Base-by-base conservation (phyloP, 2,329 filamentous ascomycete genomes). In the Bipolaris gigantea region DNA sequence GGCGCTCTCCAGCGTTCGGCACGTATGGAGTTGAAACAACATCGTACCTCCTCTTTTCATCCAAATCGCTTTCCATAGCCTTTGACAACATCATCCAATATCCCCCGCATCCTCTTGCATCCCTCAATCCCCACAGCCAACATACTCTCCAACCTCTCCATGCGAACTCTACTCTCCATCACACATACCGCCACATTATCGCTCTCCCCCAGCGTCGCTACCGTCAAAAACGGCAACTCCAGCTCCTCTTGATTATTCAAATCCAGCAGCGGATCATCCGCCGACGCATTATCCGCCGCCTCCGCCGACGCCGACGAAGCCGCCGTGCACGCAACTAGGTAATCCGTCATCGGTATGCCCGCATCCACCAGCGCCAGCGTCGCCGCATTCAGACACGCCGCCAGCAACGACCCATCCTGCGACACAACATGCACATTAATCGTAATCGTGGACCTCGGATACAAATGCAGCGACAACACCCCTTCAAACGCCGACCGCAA, bases 281-380 rank as follows among this genome's bases (percentile, higher is more conserved):
- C 73, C 55, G 89, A 88, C 67, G 89, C 87, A 51, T 84, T 84
- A 55, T 81, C 79, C 1, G 56, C 69, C 4, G 65, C 64, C 8
- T 59, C 60, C 0, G 85, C 83, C n/a, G 57, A 61, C 0, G 86
- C 86, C 0, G 89, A 90, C 13, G 88, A 89, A 4, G 92, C 94
- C 0, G 91, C 89, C 0, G 92, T 96, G 76, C 90, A 95, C 5
- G 92, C 91, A 19, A 87, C 86, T 2, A 97, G 84, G 71, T 97
- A 95, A 71, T 96, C 91, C 2, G 87, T 86, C 92, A 97, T 97
- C 21, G 94, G 94, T 18, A 99, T 88, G 48, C 94, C 94, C 0
- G 94, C 94, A 72, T 99, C 94, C 58, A 97, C 88, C 19, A 97
- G 85, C 0, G 94, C 94, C 11, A 99, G 84, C 0, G 93, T 96